Base-by-base conservation (phyloP, 768 basidiomycete genomes). In the Ramaria rubella region DNA sequence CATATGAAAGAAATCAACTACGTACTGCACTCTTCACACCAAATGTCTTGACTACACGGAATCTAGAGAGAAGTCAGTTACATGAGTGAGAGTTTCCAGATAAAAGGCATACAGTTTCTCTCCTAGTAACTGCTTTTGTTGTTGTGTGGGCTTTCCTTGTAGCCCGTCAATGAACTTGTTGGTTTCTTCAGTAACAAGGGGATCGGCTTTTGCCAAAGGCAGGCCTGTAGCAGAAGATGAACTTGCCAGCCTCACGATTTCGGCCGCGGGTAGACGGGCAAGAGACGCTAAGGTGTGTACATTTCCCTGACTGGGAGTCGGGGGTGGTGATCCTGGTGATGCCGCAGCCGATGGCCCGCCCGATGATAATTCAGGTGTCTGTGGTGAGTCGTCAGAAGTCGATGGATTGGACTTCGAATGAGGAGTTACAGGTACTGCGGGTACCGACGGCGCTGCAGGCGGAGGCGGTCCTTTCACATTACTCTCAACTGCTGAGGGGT, bases 21-120 rank as follows among this genome's bases (percentile, higher is more conserved):
- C 82, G 61, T 65, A 88, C 87, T 57, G 89, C 86, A 44, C 79
- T 78, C 66, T 90, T 93, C 65, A 96, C 78, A 24, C 91, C 90
- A 64, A 87, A 85, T 8, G 84, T 81, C 68, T 91, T 93, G 66
- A 82, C 70, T 23, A 77, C 69, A 57, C 77, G 74, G 70, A 73
- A 90, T 63, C 78, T 69, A 50, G 24, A 48, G 29, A 36, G 23
- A 26, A 33, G 50, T 27, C 24, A 44, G 19, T 26, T 48, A 59
- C 40, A 62, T 49, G 17, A 29, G 17, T 14, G 23, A 44, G 29
- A n/a, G 19, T 33, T 5, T 75, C 5, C n/a, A 40, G 5, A 33
- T n/a, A 9, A 21, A 34, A 24, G 58, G 56, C 44, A 61, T 62
- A 87, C 79, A 91, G 70, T 69, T 90, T 90, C 64, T 89, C 87